Conservation (phyloP, 2,329 filamentous ascomycete species). For the Epichloe baconii region DNA sequence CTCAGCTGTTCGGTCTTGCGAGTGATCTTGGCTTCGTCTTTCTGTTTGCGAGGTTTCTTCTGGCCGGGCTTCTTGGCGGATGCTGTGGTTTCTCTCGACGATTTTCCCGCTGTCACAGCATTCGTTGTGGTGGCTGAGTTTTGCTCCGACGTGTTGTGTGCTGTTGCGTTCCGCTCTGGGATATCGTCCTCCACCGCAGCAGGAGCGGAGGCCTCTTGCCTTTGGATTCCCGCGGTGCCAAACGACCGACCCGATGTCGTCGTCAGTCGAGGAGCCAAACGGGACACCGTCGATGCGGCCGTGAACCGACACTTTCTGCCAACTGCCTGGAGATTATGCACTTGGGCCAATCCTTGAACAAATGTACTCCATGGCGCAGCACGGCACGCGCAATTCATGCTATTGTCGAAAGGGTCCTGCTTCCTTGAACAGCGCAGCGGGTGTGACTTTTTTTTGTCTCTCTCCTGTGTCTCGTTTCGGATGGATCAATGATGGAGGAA, state of each 20-base stretch:
- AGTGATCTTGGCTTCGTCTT: background rate
- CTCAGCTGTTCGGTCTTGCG: background rate
- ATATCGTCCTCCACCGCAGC: background rate
- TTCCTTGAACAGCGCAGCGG: background rate
- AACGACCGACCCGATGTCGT: background rate
- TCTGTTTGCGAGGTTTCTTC: background rate
- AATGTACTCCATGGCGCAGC: constrained; percentile 33
- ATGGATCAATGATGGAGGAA: background rate
- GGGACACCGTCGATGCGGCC: background rate
- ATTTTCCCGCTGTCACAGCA: too few species aligned
- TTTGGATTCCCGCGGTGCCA: background rate
- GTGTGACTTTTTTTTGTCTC: background rate
- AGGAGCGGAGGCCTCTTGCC: background rate
- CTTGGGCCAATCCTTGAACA: constrained; percentile 30
- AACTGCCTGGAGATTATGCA: constrained; percentile 20
- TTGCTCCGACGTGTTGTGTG: background rate
- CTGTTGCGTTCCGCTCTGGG: background rate
- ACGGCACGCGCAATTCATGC: constrained; percentile 37
- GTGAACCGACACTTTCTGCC: background rate
- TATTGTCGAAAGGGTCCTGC: background rate
- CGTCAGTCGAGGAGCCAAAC: background rate
- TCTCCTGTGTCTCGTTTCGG: background rate
- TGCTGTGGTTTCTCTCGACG: background rate
- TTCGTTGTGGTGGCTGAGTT: background rate
- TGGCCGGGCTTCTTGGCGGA: background rate